Evolutionary conservation across 2,329 filamentous ascomycete species (phyloP), one percentile per base, ranked within the genome.

Genomic region (Xylaria sp.): DNA sequence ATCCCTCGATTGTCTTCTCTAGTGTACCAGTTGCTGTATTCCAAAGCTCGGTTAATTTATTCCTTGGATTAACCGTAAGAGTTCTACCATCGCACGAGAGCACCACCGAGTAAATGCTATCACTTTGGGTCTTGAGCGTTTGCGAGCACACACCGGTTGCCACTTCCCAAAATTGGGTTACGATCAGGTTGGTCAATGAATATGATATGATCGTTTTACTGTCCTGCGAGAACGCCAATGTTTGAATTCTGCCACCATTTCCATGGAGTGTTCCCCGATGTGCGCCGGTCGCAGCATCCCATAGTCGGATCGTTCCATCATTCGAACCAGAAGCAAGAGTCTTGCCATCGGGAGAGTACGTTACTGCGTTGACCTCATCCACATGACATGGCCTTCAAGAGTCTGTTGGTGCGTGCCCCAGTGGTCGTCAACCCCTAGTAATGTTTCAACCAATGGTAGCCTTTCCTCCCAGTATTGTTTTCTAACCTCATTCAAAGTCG

Each of bases 301-400:
- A 58, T 35, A 64, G 21, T 21, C 29, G 27, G 6, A 63, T 16
- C 18, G 23, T 23, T 3, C 25, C n/a, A n/a, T 51, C 9, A 3
- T 0, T 1, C 9, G 53, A 64, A 27, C 29, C 53, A 1, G 53
- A 64, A 27, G 44, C 53, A 10, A 64, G 42, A 16, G 5, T 57
- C 4, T 50, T 64, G 32, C 32, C 44, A 48, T 65, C 29, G 1
- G 57, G 48, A n/a, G 57, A 65, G 57, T 54, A 65, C 10, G 35
- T 12, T n/a, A 65, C 23, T 21, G 25, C 3, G 1, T 2, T 32
- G 1, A 61, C 25, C 25, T 0, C 2, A 12, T 23, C 9, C 1
- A 0, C 42, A 23, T 57, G 29, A 0, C 42, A 23, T 57, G 29
- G 29, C 29, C 42, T 18, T 66, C 21, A 12, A 66, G 40, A 13